Base-by-base conservation (phyloP, 2,329 filamentous ascomycete genomes). In the Rutstroemia sp. region DNA sequence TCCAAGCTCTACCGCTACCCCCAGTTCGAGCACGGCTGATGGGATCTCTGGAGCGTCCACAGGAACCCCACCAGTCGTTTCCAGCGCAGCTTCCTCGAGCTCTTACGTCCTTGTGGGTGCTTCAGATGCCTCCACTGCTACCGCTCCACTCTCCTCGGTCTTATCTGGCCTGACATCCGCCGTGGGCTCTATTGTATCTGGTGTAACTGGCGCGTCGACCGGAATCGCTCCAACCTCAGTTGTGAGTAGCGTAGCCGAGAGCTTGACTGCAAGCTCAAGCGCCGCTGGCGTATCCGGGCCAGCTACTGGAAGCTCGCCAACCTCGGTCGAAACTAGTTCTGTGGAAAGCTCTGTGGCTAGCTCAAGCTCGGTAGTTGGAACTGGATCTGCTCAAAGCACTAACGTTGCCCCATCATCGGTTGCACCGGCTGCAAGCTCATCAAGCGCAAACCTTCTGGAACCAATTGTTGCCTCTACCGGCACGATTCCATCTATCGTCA, bases 391-490 rank as follows among this genome's bases (percentile, higher is more conserved):
- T 23, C 37, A 39, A 49, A 49, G 44, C 34, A 21, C 37, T 27
- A 25, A 10, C 21, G 27, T 39, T 19, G 42, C 42, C 14, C 45
- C 50, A 16, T 48, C 50, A 18, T 49, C 52, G 19, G 25, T 18
- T 14, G 5, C 45, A 49, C 30, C 52, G 2, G 23, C 10, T 27
- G 37, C 27, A 18, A 55, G 37, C 45, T 25, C 52, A 23, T 54
- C 52, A 30, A 55, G 8, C 9, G 2, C 47, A 23, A 55, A 49
- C 10, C 46, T 55, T 30, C 41, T 55, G 56, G 51, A 55, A 10
- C 45, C 52, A 49, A 55, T 57, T 14, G 55, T 56, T 18, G 53
- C 51, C 14, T 58, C 60, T 1, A 61, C 58, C 19, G 58, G 61
- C 16, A 52, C 53, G 7, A 42, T 52, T 4, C 59, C 60, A 12